These are phyloP conservation scores for Fusarium albidum DNA, from an alignment of 2,329 filamentous ascomycete genomes.

Conservation along the genomic window DNA sequence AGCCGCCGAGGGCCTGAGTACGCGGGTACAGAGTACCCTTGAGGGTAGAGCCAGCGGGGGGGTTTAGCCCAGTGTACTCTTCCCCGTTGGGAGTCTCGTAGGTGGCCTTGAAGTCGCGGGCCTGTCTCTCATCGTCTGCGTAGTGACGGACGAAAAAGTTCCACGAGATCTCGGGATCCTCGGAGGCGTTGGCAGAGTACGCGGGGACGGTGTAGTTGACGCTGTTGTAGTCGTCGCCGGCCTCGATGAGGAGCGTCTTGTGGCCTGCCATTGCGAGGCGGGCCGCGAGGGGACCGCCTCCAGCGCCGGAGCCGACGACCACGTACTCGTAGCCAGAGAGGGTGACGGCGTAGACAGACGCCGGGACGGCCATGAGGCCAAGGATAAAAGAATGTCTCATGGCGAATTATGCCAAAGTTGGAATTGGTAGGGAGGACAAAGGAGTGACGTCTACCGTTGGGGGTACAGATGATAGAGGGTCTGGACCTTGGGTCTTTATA, in stretches of 20 bases:
- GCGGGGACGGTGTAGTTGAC: conserved; percentile 63
- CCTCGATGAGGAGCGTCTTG: conserved; percentile 68
- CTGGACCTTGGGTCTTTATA: conserved; percentile 2
- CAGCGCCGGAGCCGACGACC: conserved; percentile 68
- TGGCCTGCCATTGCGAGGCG: conserved; percentile 66
- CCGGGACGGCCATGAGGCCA: conserved; percentile 21
- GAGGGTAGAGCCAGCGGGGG: conserved; percentile 49
- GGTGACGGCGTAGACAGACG: conserved; percentile 25
- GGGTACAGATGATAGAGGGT: not conserved
- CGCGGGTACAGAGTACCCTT: conserved; percentile 58
- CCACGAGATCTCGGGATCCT: conserved; percentile 66
- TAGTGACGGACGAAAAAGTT: conserved; percentile 72
- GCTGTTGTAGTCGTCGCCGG: conserved; percentile 64
- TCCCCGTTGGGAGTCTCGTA: conserved; percentile 63
- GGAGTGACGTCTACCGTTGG: not conserved
- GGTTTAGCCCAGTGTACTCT: conserved; percentile 56
- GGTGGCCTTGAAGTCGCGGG: conserved; percentile 65
- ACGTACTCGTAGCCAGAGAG: conserved; percentile 60
- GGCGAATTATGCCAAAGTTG: not conserved
- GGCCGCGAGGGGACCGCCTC: conserved; percentile 65
- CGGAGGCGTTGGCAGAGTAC: conserved; percentile 60
- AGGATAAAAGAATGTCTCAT: conserved; percentile 28
- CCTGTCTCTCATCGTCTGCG: conserved; percentile 59
- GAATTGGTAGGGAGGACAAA: not conserved
- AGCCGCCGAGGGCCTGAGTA: conserved; percentile 57